A percentile compares a stretch with the other conserved stretches of the same genome.
phyloP scores from a whole-genome alignment of 768 basidiomycete species.

The Suillus clintonianus region DNA sequence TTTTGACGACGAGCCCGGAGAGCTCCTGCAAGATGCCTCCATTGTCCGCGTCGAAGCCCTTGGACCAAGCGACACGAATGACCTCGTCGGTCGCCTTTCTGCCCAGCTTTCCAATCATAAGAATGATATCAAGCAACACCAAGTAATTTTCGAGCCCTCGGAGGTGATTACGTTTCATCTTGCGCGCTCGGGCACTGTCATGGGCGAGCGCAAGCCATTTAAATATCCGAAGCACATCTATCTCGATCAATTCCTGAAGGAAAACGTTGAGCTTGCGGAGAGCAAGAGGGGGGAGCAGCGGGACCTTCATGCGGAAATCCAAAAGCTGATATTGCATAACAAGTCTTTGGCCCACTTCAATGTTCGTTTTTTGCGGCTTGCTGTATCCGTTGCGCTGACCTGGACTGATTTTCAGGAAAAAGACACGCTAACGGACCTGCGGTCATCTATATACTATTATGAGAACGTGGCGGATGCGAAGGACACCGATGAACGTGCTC shows the following conservation, averaged over 20 bases:
- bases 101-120: slow-evolving; percentile 33
- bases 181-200: slow-evolving; percentile 27
- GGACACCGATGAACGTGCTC: slow-evolving; percentile 48
- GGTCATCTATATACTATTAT: slow-evolving; percentile 67
- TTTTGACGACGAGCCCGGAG: slow-evolving; percentile 31
- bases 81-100: slow-evolving; percentile 55
- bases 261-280: slow-evolving; percentile 49
- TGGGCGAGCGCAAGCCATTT: slow-evolving; percentile 40
- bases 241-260: slow-evolving; percentile 70
- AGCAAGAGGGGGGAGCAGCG: slow-evolving; percentile 36
- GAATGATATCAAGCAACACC: slow-evolving; percentile 39
- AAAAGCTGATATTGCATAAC: slow-evolving; percentile 46
- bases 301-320: slow-evolving; percentile 49
- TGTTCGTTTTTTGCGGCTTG: slow-evolving; percentile 40
- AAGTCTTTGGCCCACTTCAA: slow-evolving; percentile 52
- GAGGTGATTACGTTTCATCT: slow-evolving; percentile 64
- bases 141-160: slow-evolving; percentile 64
- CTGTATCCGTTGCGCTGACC: not conserved
- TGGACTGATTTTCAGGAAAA: slow-evolving; percentile 44
- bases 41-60: slow-evolving; percentile 57
- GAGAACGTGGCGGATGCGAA: slow-evolving; percentile 60
- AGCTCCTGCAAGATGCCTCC: slow-evolving; percentile 37
- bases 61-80: slow-evolving; percentile 40
- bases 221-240: slow-evolving; percentile 66
- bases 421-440: slow-evolving; percentile 64